These are phyloP conservation scores for Alisma plantagoaquatica DNA, from an alignment of 106 monocot species.

Conservation along the genomic window DNA sequence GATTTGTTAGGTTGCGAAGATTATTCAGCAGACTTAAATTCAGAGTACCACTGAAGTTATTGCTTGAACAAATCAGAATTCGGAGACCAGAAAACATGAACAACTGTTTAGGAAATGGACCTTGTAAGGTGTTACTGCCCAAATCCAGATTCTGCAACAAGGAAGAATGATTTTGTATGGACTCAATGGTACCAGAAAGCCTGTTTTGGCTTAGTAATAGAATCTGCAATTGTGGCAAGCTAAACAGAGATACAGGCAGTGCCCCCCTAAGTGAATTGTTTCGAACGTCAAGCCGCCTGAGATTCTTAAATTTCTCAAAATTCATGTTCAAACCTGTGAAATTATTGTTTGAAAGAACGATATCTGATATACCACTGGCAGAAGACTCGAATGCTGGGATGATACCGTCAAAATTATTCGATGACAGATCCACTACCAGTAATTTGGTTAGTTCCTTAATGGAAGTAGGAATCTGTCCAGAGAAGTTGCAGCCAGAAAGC, in stretches of 20 bases:
- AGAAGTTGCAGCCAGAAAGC: constrained; percentile 30
- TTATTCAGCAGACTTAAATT: constrained; percentile 16
- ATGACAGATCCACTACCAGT: constrained; percentile 44
- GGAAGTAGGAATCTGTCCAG: constrained; percentile 36
- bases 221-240: constrained; percentile 28
- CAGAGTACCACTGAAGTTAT: constrained; percentile 47
- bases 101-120: constrained; percentile 32
- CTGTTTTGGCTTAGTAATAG: constrained; percentile 28
- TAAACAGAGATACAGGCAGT: constrained; percentile 31
- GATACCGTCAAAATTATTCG: constrained; percentile 41
- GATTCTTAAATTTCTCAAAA: constrained; percentile 19
- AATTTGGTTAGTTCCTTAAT: constrained; percentile 30
- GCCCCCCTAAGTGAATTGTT: constrained; percentile 42
- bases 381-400: constrained; percentile 17
- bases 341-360: constrained; percentile 36
- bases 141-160: constrained; percentile 32
- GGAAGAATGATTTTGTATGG: constrained; percentile 4
- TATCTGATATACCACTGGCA: constrained; percentile 7
- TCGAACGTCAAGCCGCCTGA: constrained; percentile 25
- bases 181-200: constrained; percentile 20
- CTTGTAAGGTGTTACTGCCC: constrained; percentile 35
- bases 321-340: constrained; percentile 22
- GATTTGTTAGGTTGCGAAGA: constrained; percentile 29
- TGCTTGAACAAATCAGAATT: constrained; percentile 22
- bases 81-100: constrained; percentile 24